These are phyloP conservation scores for Cicer arietinum DNA, from an alignment of 306 rosid species.

Conservation along the genomic window DNA sequence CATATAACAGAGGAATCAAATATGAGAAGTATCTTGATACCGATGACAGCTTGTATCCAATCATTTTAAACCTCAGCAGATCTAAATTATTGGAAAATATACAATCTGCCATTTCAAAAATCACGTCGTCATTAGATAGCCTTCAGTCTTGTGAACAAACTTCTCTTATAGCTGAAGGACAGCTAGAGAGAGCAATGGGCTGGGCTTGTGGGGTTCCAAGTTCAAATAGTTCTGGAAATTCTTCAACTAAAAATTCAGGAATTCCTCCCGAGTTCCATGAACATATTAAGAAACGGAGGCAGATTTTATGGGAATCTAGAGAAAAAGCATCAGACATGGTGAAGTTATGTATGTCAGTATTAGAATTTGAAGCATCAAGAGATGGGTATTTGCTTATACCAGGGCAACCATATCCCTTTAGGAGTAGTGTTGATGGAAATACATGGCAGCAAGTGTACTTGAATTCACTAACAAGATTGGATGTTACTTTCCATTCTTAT, in stretches of 20 bases:
- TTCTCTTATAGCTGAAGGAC: slow-evolving; percentile 86
- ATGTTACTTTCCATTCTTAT: slow-evolving; percentile 78
- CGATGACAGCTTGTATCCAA: slow-evolving; percentile 68
- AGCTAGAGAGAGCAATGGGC: slow-evolving; percentile 97
- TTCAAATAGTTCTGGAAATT: slow-evolving; percentile 63
- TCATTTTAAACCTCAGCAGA: slow-evolving; percentile 70
- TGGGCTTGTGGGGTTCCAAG: slow-evolving; percentile 96
- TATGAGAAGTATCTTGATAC: slow-evolving; percentile 69
- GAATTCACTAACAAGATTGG: slow-evolving; percentile 77
- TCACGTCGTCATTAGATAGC: slow-evolving; percentile 73
- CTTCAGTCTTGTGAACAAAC: slow-evolving; percentile 79
- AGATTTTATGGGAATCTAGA: slow-evolving; percentile 77
- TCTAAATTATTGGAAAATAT: slow-evolving; percentile 76
- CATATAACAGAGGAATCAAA: slow-evolving; percentile 65
- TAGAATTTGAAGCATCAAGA: slow-evolving; percentile 95
- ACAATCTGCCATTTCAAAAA: slow-evolving; percentile 79
- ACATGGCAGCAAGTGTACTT: slow-evolving; percentile 88
- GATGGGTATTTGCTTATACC: slow-evolving; percentile 73
- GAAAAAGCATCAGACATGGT: slow-evolving; percentile 83
- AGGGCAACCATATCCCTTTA: slow-evolving; percentile 64
- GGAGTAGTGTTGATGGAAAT: slow-evolving; percentile 69
- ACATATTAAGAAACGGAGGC: slow-evolving; percentile 73
- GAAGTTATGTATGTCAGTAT: slow-evolving; percentile 70
- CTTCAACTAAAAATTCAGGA: slow-evolving; percentile 72
- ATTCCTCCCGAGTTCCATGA: slow-evolving; percentile 94